Conservation (phyloP, 257 asterid species). For the Knoxia roxburghii region DNA sequence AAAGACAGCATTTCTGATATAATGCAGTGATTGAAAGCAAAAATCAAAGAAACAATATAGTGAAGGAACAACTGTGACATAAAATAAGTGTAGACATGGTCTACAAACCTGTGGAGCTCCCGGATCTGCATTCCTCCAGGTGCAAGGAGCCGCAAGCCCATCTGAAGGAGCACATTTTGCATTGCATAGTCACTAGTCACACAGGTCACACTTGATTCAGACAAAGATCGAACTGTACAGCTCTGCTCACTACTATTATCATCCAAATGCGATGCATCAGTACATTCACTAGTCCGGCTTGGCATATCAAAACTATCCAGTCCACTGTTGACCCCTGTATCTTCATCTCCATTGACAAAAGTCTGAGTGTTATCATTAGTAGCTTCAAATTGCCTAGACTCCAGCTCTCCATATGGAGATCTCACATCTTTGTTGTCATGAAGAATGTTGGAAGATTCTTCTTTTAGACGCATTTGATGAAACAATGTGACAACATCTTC, state of each 20-base stretch:
- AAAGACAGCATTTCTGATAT: background rate
- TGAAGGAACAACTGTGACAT: background rate
- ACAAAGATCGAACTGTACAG: slow-evolving; percentile 80
- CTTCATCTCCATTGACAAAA: slow-evolving; percentile 17
- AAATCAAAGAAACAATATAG: background rate
- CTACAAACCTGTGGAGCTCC: slow-evolving; percentile 72
- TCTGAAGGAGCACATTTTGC: slow-evolving; percentile 98
- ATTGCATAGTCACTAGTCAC: slow-evolving; percentile 88
- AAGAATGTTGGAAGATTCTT: slow-evolving; percentile 30
- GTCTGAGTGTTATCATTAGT: slow-evolving; percentile 15
- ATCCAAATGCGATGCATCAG: slow-evolving; percentile 41
- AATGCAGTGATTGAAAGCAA: background rate
- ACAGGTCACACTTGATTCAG: slow-evolving; percentile 94
- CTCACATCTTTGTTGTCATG: slow-evolving; percentile 17
- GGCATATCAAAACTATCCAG: slow-evolving; percentile 32
- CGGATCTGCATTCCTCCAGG: slow-evolving; percentile 99
- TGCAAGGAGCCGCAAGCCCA: slow-evolving; percentile 90
- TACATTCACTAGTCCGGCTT: slow-evolving; percentile 42
- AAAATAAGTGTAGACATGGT: background rate
- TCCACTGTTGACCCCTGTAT: slow-evolving; percentile 32
- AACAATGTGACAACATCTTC: slow-evolving; percentile 44
- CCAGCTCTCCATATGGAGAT: slow-evolving; percentile 15
- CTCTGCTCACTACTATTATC: slow-evolving; percentile 89
- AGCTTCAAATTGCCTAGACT: slow-evolving; percentile 21
- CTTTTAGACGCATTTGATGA: slow-evolving; percentile 53